A percentile compares a stretch with the other conserved stretches of the same genome.
Evolutionary conservation across 75 land plant species (phyloP).

Genomic region (Adiantum capillusveneris): DNA sequence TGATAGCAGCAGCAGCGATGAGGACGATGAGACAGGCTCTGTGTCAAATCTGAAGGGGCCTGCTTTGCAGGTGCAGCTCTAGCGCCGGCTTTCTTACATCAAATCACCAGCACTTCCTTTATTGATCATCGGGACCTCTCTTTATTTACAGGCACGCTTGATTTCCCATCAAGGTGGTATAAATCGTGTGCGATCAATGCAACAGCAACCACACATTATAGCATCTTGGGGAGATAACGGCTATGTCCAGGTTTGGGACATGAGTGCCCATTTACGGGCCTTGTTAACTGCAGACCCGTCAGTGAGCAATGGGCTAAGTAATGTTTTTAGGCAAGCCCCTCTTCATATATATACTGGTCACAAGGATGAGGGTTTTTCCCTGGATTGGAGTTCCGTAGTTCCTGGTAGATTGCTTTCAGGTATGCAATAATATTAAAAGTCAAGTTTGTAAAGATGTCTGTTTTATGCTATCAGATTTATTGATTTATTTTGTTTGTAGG

Average conservation of each 20-base stretch:
- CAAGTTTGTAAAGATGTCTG: background rate
- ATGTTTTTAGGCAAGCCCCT: slow-evolving; percentile 50
- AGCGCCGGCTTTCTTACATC: too few relatives aligned
- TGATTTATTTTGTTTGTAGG: slow-evolving; percentile 38
- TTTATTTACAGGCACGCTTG: slow-evolving; percentile 55
- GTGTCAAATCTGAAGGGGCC: slow-evolving; percentile 22
- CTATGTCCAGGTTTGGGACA: slow-evolving; percentile 94
- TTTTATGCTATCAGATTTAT: background rate
- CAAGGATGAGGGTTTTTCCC: slow-evolving; percentile 91
- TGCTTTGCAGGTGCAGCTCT: slow-evolving; percentile 43
- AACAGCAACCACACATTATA: slow-evolving; percentile 82
- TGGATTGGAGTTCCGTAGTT: slow-evolving; percentile 85
- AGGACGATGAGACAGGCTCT: slow-evolving; percentile 45
- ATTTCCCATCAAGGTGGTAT: slow-evolving; percentile 91
- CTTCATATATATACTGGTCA: slow-evolving; percentile 69
- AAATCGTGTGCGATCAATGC: slow-evolving; percentile 89
- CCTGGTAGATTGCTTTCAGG: slow-evolving; percentile 86
- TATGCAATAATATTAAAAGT: too few relatives aligned
- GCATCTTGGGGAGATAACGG: slow-evolving; percentile 95
- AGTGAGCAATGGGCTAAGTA: slow-evolving; percentile 21
- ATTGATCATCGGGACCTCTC: background rate
- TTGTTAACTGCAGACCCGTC: slow-evolving; percentile 55
- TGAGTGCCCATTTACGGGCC: slow-evolving; percentile 54
- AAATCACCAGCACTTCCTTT: too few relatives aligned
- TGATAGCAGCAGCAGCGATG: slow-evolving; percentile 59